Evolutionary conservation across 2,329 filamentous ascomycete species (phyloP).

Genomic region (Epichloe sp.): DNA sequence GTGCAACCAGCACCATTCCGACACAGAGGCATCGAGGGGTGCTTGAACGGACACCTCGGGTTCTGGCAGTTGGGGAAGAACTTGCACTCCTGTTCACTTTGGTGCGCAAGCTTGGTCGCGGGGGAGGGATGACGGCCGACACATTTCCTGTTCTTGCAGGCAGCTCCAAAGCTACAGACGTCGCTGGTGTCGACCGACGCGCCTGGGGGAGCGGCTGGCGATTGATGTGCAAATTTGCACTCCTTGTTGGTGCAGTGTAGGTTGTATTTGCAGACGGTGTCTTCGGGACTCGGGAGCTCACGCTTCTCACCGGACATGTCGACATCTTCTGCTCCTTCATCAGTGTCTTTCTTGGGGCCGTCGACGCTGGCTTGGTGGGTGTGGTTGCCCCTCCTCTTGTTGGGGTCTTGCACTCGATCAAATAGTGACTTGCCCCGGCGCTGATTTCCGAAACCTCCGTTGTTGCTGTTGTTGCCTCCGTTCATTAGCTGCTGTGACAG

Average conservation of each 20-base stretch:
- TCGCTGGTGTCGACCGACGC: slow-evolving; percentile 67
- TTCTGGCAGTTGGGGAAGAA: slow-evolving; percentile 91
- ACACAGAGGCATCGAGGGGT: slow-evolving; percentile 76
- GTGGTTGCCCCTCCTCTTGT: slow-evolving; percentile 27
- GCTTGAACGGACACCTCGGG: slow-evolving; percentile 73
- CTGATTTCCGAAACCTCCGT: slow-evolving; percentile 16
- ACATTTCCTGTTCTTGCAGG: slow-evolving; percentile 94
- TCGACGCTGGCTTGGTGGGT: slow-evolving; percentile 25
- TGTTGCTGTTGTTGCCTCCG: slow-evolving; percentile 30
- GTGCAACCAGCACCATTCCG: slow-evolving; percentile 85
- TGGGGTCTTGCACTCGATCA: slow-evolving; percentile 52
- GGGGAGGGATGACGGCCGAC: slow-evolving; percentile 85
- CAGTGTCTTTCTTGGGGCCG: slow-evolving; percentile 19
- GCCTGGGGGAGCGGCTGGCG: slow-evolving; percentile 75
- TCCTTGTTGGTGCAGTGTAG: slow-evolving; percentile 75
- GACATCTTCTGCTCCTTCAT: slow-evolving; percentile 42
- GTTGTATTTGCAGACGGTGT: slow-evolving; percentile 80
- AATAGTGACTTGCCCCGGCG: slow-evolving; percentile 51
- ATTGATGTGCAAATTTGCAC: slow-evolving; percentile 90
- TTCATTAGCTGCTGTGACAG: slow-evolving; percentile 51
- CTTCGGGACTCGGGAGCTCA: slow-evolving; percentile 43
- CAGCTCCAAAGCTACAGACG: slow-evolving; percentile 70
- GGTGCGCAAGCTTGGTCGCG: slow-evolving; percentile 63
- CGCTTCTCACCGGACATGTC: slow-evolving; percentile 45
- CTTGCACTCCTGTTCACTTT: slow-evolving; percentile 76